These are phyloP conservation scores for Leucocoprinus leucothites DNA, from an alignment of 768 basidiomycete genomes.

Conservation along the genomic window DNA sequence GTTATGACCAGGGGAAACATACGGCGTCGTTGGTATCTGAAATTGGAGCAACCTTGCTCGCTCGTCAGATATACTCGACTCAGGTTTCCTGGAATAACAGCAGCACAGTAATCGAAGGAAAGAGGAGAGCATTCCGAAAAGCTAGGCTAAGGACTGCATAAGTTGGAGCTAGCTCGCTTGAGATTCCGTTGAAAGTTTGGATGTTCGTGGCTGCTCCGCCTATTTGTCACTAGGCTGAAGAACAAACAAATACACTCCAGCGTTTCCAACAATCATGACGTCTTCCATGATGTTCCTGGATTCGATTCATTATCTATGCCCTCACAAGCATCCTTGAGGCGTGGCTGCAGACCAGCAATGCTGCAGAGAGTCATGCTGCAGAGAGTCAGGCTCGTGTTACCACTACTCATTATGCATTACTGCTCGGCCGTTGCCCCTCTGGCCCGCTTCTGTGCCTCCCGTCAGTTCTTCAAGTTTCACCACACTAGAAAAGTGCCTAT, in stretches of 20 bases:
- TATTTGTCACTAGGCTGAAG: background rate
- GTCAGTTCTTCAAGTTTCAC: background rate
- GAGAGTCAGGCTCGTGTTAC: too few relatives aligned
- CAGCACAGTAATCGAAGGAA: background rate
- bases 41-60: conserved; percentile 6
- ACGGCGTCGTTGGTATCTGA: conserved; percentile 10
- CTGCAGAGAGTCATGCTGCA: too few relatives aligned
- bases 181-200: background rate
- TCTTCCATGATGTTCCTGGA: background rate
- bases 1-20: background rate
- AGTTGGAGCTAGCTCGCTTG: too few relatives aligned
- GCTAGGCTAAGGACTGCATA: background rate
- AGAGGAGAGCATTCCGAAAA: background rate
- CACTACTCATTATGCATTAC: background rate
- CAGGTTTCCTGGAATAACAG: background rate
- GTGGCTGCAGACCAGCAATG: too few relatives aligned
- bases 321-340: too few relatives aligned
- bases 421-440: background rate
- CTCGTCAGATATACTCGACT: background rate
- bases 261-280: background rate
- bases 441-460: background rate
- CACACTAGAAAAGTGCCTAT: background rate
- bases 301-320: too few relatives aligned
- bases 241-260: background rate
- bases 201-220: background rate